Base-by-base conservation (phyloP, 2,329 filamentous ascomycete species). In the Pseudogymnoascus sp. region DNA sequence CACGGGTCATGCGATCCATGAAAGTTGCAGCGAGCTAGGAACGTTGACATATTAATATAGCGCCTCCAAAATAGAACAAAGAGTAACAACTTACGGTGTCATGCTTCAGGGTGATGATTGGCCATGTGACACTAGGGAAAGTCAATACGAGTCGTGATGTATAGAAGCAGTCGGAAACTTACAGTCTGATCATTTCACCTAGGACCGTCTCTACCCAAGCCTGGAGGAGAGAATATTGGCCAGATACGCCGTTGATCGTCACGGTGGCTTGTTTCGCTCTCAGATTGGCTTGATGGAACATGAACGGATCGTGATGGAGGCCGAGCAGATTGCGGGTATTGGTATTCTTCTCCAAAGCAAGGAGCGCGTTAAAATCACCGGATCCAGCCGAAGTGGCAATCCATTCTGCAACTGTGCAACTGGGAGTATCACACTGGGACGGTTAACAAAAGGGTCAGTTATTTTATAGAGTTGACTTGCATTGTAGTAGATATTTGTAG, bases 401-500 rank as follows among this genome's bases (percentile, higher is more conserved):
- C 84, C 84, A 87, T 70, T 87, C 84, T 59, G 79, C 73, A 16
- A 80, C 70, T 0, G 83, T 86, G 70, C 84, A 87, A 21, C 73
- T 75, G 2, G 82, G 76, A 14, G 78, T 78, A 69, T 85, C 80
- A 71, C 84, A 87, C 23, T 87, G 21, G 21, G 21, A 23, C 21
- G 74, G 5, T 76, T 78, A 23, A 23, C 21, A 23, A 23, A 23
- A 23, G 21, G 21, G 21, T 23, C 21, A 23, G 21, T 23, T 23
- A 23, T 23, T 23, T 23, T 23, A 23, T 23, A 23, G 21, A 23
- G 21, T 23, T 23, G 40, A 85, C 67, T 37, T 52, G 67, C 67
- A 74, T 87, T 86, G 77, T 84, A 87, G 75, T 86, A 87, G 64
- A 87, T 86, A 43, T 81, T 80, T 2, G 82, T 83, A 0, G 84